These are phyloP conservation scores for Fusarium sp. DNA, from an alignment of 2,329 filamentous ascomycete species.

Conservation along the genomic window DNA sequence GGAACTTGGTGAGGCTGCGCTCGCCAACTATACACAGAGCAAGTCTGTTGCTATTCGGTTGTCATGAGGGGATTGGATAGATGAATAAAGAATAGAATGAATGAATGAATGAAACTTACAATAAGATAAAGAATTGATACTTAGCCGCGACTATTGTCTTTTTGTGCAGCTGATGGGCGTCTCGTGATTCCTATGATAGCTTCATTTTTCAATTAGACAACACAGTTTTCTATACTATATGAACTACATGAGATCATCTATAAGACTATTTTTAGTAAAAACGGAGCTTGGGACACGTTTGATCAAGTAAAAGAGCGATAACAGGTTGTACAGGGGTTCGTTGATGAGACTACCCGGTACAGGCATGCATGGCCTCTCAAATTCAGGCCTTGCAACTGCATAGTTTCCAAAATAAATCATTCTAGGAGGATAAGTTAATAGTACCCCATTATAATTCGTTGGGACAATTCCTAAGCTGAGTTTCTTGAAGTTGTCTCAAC, in stretches of 20 bases:
- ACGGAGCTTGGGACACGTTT: neutral
- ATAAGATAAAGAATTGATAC: neutral
- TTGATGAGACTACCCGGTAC: neutral
- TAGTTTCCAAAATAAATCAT: neutral
- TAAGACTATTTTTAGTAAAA: neutral
- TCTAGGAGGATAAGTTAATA: neutral
- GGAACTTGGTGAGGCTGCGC: conserved; percentile 76
- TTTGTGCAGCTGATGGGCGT: neutral
- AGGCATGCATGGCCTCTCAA: neutral
- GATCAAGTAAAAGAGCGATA: neutral
- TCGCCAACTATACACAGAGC: conserved; percentile 74
- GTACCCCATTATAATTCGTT: neutral
- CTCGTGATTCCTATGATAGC: neutral
- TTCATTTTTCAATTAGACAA: neutral
- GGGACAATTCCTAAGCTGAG: neutral
- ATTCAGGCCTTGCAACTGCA: neutral
- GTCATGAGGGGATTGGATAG: neutral
- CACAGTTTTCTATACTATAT: neutral
- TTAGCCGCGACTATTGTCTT: neutral
- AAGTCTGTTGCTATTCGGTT: conserved; percentile 64
- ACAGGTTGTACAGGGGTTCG: neutral
- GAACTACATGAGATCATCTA: neutral
- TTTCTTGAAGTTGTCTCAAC: neutral
- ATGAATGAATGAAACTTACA: neutral
- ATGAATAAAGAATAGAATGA: neutral